Evolutionary conservation across 371 early-diverging fungal species (phyloP).

Genomic region (Mucor saturninus): DNA sequence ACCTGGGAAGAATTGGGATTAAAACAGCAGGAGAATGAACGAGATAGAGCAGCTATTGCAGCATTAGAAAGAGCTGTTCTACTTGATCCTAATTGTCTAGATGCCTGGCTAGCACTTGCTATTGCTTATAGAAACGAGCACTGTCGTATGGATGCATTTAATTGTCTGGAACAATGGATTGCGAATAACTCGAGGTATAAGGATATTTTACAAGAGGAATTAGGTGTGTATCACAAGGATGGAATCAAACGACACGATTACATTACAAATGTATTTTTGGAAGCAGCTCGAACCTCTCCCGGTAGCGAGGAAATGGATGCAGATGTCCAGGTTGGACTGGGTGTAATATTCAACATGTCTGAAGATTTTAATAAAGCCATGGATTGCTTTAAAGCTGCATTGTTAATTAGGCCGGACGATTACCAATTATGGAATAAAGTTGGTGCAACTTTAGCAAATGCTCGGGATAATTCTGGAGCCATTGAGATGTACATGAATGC

Average conservation of each 20-base stretch:
- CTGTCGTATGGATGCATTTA: constrained; percentile 83
- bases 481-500: constrained; percentile 94
- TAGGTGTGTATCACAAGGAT: constrained; percentile 25
- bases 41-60: constrained; percentile 89
- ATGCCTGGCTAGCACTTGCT: constrained; percentile 86
- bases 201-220: constrained; percentile 21
- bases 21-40: constrained; percentile 95
- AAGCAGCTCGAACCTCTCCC: constrained; percentile 75
- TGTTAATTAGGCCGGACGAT: constrained; percentile 87
- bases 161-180: constrained; percentile 89
- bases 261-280: constrained; percentile 78
- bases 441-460: constrained; percentile 95
- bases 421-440: constrained; percentile 96
- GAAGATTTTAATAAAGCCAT: constrained; percentile 92
- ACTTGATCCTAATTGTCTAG: constrained; percentile 70
- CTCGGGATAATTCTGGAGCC: constrained; percentile 73
- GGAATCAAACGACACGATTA: constrained; percentile 16
- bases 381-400: constrained; percentile 95
- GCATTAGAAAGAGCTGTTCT: constrained; percentile 82
- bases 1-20: constrained; percentile 91
- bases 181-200: constrained; percentile 72
- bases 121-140: constrained; percentile 95
- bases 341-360: constrained; percentile 90
- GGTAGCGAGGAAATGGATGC: constrained; percentile 79
- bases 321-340: constrained; percentile 92